Evolutionary conservation across 768 basidiomycete species (phyloP), one percentile per base, ranked within the genome.

Genomic region (Tulasnella sp.): DNA sequence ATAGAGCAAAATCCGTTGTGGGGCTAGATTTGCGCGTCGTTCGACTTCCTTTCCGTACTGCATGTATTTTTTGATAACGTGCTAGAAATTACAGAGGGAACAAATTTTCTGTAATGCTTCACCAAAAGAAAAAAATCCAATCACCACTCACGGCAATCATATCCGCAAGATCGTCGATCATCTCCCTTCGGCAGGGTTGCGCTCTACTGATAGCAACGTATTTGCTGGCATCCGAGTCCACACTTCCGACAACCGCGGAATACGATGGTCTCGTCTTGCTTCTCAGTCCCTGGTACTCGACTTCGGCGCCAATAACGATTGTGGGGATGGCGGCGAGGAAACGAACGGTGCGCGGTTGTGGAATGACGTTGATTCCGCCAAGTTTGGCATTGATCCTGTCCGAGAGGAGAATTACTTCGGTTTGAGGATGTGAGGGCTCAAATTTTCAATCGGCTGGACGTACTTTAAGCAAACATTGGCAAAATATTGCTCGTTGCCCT

Each of bases 241-340:
- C 89, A 78, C 90, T 94, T 39, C 87, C 92, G 22, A 94, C 93
- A 8, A 95, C 84, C 11, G 92, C 86, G 0, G 93, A 91, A 81
- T 92, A 94, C 0, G 93, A 94, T 0, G 93, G 93, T 17, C 25
- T 34, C n/a, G 54, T 22, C 5, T 90, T 87, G 22, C 90, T 91
- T 25, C 87, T 88, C 0, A 92, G 87, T 15, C 92, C 91, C 9
- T 93, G 92, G 79, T 94, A 92, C 38, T 38, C 37, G 25, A 69
- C 31, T n/a, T 75, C 74, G 12, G 52, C 49, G 11, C 92, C 93
- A 87, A 94, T 90, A 68, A 94, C 88, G 12, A 94, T 88, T 0
- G 93, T 93, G 1, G 93, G 93, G 79, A 89, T 88, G 36, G 87
- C 85, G 0, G 89, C 87, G 79, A 94, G 84, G 11, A 88, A 86